Evolutionary conservation across 345 rosid species (phyloP).

Genomic region (Erucastrum elatum): DNA sequence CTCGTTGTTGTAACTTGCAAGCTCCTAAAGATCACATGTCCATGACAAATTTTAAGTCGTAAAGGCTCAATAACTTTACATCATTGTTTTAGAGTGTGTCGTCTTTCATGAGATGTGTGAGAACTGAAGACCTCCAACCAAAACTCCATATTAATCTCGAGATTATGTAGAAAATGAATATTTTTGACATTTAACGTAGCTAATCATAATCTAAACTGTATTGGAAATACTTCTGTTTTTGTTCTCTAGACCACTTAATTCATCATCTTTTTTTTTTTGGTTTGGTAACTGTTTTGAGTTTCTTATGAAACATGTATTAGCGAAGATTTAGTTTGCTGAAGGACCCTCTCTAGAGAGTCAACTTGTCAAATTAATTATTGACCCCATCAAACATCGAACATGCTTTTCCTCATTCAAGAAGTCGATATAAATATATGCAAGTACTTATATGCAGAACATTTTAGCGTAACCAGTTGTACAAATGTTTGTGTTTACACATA

Average conservation of each 20-base stretch:
- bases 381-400: slow-evolving; percentile 39
- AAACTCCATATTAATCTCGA: too few relatives aligned
- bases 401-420: slow-evolving; percentile 39
- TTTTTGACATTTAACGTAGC: not conserved
- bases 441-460: not conserved
- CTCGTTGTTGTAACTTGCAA: too few relatives aligned
- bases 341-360: slow-evolving; percentile 26
- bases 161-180: too few relatives aligned
- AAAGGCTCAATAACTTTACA: too few relatives aligned
- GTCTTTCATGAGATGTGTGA: too few relatives aligned
- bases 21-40: too few relatives aligned
- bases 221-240: not conserved
- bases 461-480: slow-evolving; percentile 16
- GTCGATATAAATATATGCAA: slow-evolving; percentile 6
- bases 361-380: slow-evolving; percentile 38
- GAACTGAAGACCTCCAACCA: too few relatives aligned
- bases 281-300: not conserved
- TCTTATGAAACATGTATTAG: slow-evolving; percentile 14
- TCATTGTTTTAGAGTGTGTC: too few relatives aligned
- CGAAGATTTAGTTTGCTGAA: slow-evolving; percentile 2
- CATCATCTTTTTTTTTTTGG: not conserved
- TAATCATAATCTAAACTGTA: not conserved
- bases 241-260: not conserved
- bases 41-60: too few relatives aligned
- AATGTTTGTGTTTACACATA: slow-evolving; percentile 40